These are phyloP conservation scores for Pseudogymnoascus sp. DNA, from an alignment of 2,329 filamentous ascomycete genomes.

Conservation along the genomic window DNA sequence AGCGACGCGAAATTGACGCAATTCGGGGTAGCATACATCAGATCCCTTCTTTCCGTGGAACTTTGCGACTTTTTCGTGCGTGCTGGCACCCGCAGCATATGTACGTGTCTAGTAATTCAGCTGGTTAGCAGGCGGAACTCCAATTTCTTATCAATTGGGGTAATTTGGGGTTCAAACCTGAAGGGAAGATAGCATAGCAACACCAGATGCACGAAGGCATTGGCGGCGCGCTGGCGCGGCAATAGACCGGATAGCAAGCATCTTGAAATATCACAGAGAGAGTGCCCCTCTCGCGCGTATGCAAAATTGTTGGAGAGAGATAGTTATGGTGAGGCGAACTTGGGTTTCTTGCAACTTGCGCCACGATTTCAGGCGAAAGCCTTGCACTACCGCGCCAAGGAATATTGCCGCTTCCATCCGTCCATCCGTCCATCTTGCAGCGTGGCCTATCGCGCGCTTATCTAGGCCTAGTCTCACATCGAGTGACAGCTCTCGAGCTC, in stretches of 20 bases:
- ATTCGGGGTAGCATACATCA: conserved; percentile 57
- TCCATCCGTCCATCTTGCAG: background rate
- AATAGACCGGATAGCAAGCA: conserved; percentile 76
- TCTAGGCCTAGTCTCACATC: conserved; percentile 2
- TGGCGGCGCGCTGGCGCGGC: conserved; percentile 68
- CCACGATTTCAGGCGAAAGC: conserved; percentile 5
- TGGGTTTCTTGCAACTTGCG: conserved; percentile 4
- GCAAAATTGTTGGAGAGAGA: conserved; percentile 1
- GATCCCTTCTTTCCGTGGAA: conserved; percentile 86
- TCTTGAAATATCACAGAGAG: conserved; percentile 40
- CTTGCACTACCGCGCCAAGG: conserved; percentile 5
- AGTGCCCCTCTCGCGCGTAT: conserved; percentile 13
- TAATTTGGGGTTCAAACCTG: conserved; percentile 4
- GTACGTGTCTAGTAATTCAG: conserved; percentile 38
- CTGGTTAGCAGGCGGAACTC: conserved; percentile 18
- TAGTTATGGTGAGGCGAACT: conserved; percentile 2
- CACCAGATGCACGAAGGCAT: conserved; percentile 61
- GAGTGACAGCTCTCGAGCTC: background rate
- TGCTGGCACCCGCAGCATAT: conserved; percentile 50
- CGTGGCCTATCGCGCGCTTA: conserved; percentile 6
- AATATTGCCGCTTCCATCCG: conserved; percentile 8
- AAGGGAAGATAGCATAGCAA: conserved; percentile 1
- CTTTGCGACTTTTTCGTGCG: conserved; percentile 70
- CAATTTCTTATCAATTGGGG: conserved; percentile 7
- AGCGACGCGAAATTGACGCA: conserved; percentile 20